Base-by-base conservation (phyloP, 805 yeast genomes). In the Saccharomycopsis vini region DNA sequence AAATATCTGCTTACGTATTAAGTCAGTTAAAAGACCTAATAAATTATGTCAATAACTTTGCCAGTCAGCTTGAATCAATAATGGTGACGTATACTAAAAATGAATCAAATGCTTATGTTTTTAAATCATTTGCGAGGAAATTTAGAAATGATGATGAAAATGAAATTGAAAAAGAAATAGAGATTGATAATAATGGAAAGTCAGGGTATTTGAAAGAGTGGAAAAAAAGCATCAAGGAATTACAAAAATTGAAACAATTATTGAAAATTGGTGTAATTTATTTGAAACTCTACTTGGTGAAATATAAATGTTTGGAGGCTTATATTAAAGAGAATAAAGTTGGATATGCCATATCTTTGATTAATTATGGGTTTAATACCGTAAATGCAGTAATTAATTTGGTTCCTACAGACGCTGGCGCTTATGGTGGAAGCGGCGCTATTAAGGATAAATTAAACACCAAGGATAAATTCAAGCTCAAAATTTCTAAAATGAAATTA, bases 321-420 rank as follows among this genome's bases (percentile, higher is more conserved):
- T 49, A 40, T 16, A 41, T 46, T 7, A 37, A 45, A 36, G 16
- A 46, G 29, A 29, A 43, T 22, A 37, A 40, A 23, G 26, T 41
- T 9, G 50, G 50, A 12, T 26, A 29, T 5, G 24, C 49, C 22
- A 43, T 49, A 10, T 34, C 46, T 3, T 32, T 49, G 12, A 40
- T 49, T 5, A 38, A 49, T 19, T 49, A 40, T 30, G 48, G 46
- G 5, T 40, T 45, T 21, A 5, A 18, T 12, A 4, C 43, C 18
- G 32, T 23, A 12, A 37, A 43, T 29, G n/a, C n/a, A 19, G 24
- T 9, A 16, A n/a, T 36, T 21, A n/a, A n/a, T n/a, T n/a, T n/a
- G n/a, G n/a, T n/a, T n/a, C n/a, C n/a, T n/a, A n/a, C n/a, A n/a
- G n/a, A n/a, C n/a, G n/a, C n/a, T n/a, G n/a, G n/a, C n/a, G n/a